Evolutionary conservation across 768 basidiomycete species (phyloP).

Genomic region (Sporobolomyces phaffii): DNA sequence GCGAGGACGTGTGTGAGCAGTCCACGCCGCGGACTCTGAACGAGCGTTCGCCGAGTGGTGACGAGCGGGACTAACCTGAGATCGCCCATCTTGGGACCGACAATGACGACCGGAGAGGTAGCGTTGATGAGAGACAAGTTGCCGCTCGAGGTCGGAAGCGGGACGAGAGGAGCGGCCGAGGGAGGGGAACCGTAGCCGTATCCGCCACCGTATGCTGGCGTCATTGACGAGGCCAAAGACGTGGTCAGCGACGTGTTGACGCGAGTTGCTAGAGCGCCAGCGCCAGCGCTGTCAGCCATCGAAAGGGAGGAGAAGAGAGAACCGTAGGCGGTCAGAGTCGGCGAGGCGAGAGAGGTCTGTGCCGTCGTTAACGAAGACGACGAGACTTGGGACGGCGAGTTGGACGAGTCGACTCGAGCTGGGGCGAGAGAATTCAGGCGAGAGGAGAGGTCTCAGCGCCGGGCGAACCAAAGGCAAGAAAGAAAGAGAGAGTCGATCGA

Average conservation of each 20-base stretch:
- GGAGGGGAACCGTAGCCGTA: neutral
- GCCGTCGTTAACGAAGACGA: too few relatives aligned
- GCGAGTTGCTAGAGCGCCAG: too few relatives aligned
- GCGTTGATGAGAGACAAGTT: neutral
- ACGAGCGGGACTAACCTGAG: conserved; percentile 25
- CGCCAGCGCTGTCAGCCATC: too few relatives aligned
- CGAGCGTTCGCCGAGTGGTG: too few relatives aligned
- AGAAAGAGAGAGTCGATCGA: neutral
- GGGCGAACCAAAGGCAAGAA: neutral
- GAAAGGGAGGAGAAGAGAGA: neutral
- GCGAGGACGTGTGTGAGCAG: too few relatives aligned
- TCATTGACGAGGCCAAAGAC: too few relatives aligned
- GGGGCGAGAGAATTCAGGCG: neutral
- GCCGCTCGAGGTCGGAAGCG: neutral
- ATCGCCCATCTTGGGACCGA: conserved; percentile 34
- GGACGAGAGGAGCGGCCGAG: neutral
- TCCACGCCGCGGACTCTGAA: too few relatives aligned
- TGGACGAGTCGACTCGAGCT: too few relatives aligned
- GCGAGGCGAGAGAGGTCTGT: neutral
- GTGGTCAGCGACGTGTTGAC: too few relatives aligned
- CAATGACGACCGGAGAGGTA: conserved; percentile 15
- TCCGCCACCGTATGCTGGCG: too few relatives aligned
- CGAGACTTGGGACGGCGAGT: too few relatives aligned
- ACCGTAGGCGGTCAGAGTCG: neutral
- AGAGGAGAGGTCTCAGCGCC: neutral